These are phyloP conservation scores for Penicillium tannophilum DNA, from an alignment of 495 filamentous ascomycete species.

Conservation along the genomic window DNA sequence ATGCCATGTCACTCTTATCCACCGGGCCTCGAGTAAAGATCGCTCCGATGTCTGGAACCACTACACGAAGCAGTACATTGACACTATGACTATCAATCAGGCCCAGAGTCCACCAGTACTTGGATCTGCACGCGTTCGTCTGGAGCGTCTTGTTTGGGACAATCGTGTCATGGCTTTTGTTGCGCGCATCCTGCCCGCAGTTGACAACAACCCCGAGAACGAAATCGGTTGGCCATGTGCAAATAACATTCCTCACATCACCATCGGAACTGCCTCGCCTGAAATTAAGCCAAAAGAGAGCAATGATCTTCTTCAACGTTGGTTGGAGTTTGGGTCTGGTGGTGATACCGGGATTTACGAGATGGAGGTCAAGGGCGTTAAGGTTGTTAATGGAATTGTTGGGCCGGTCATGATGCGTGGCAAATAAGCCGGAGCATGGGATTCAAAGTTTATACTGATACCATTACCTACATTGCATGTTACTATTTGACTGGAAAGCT, in stretches of 20 bases:
- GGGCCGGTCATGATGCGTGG: slow-evolving; percentile 47
- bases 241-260: slow-evolving; percentile 85
- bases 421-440: neutral
- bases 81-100: slow-evolving; percentile 38
- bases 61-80: slow-evolving; percentile 55
- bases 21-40: slow-evolving; percentile 62
- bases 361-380: slow-evolving; percentile 44
- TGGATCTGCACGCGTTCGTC: slow-evolving; percentile 54
- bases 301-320: slow-evolving; percentile 76
- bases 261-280: slow-evolving; percentile 74
- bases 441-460: neutral
- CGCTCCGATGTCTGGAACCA: slow-evolving; percentile 70
- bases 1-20: slow-evolving; percentile 96
- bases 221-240: slow-evolving; percentile 62
- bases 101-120: slow-evolving; percentile 45
- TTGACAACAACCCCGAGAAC: slow-evolving; percentile 30
- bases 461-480: neutral
- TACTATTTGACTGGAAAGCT: neutral
- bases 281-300: slow-evolving; percentile 90
- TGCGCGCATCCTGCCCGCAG: slow-evolving; percentile 59
- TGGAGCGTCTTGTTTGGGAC: slow-evolving; percentile 78
- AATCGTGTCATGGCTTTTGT: slow-evolving; percentile 84
- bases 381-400: slow-evolving; percentile 45
- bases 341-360: slow-evolving; percentile 52
- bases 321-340: slow-evolving; percentile 59